Base-by-base conservation (phyloP, 768 basidiomycete species). In the Zangia roseola region DNA sequence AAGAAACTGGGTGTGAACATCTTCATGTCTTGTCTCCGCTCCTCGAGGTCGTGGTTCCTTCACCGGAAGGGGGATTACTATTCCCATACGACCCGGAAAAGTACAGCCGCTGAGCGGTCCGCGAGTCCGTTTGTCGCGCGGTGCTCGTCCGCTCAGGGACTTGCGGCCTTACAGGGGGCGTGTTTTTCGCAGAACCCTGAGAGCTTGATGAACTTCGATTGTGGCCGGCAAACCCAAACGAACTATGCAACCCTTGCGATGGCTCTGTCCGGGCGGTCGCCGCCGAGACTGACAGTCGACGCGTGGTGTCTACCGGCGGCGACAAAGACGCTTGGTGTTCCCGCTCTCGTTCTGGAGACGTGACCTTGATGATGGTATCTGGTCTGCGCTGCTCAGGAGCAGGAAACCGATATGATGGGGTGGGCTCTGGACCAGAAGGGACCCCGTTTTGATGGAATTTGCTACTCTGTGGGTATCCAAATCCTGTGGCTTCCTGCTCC, bases 221-320 rank as follows among this genome's bases (percentile, higher is more conserved):
- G 40, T 67, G 62, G 6, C 55, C 47, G 24, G 60, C 51, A 4
- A 57, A 53, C 14, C 33, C 38, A 39, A 62, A 62, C 2, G 64
- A 26, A 8, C 49, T 35, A 35, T 54, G 55, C 26, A 57, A 20
- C 21, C 31, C 52, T 30, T 53, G 58, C 69, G 21, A 62, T 63
- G 26, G 71, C 31, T 84, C 82, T 44, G 79, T 60, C 34, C 82
- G 75, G 31, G 68, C 69, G 5, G 24, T 21, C 28, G 43, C 17
- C 12, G 77, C 74, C 19, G 79, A 75, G 34, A 78, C 63, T 1
- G 81, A 80, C 23, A 75, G 67, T 14, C 80, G 72, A 39, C 79
- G 68, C 21, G 61, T 64, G 16, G 76, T 60, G 44, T 83, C 79
- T 49, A 76, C 74, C 6, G 81, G 74, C 16, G 73, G 76, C 3